Evolutionary conservation across 768 basidiomycete species (phyloP).

Genomic region (Boletus rex-veris): DNA sequence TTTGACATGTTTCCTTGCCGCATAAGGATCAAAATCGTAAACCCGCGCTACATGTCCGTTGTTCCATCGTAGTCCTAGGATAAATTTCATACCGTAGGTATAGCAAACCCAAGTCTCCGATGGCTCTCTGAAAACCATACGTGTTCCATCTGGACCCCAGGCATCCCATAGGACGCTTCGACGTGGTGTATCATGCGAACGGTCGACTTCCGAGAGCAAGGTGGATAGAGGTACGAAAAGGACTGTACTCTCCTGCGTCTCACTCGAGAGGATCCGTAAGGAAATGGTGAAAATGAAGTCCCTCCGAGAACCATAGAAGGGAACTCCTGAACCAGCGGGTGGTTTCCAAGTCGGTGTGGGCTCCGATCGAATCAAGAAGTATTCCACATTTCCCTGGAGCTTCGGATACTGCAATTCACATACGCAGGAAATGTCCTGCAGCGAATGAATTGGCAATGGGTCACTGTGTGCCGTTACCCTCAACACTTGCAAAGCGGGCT

Average conservation of each 20-base stretch:
- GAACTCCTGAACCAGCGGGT: constrained; percentile 6
- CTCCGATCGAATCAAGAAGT: constrained; percentile 33
- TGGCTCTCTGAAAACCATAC: constrained; percentile 26
- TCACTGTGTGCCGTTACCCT: constrained; percentile 9
- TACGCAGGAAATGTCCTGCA: constrained; percentile 16
- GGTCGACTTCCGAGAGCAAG: constrained; percentile 23
- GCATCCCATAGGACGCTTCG: constrained; percentile 22
- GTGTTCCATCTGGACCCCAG: constrained; percentile 33
- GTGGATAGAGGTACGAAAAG: constrained; percentile 34
- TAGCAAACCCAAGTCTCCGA: constrained; percentile 36
- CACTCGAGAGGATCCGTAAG: constrained; percentile 13
- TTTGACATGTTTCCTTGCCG: constrained; percentile 13
- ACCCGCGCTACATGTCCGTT: constrained; percentile 17
- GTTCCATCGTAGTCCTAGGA: constrained; percentile 25
- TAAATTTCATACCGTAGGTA: constrained; percentile 34
- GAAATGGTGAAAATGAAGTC: constrained; percentile 34
- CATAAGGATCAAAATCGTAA: constrained; percentile 35
- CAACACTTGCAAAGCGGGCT: constrained; percentile 18
- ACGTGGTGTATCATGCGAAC: constrained; percentile 1
- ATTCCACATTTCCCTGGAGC: constrained; percentile 10
- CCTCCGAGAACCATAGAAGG: constrained; percentile 22
- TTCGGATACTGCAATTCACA: constrained; percentile 29
- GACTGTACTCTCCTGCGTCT: constrained; percentile 14
- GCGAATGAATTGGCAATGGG: neutral
- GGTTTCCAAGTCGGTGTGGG: constrained; percentile 29